Conservation (phyloP, 192 early-diverging fungal species). For the Coemansia sp. region DNA sequence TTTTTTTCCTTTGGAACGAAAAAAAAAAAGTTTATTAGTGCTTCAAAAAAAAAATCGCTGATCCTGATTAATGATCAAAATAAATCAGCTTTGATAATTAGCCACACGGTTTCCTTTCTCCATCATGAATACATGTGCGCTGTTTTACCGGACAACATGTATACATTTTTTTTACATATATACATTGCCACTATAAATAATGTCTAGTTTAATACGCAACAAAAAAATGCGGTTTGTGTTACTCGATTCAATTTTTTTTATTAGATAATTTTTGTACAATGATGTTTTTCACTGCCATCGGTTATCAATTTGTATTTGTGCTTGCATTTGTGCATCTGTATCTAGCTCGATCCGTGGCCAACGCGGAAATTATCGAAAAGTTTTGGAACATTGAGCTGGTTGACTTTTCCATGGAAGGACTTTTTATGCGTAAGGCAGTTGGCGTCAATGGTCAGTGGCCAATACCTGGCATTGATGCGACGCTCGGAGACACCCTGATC, state of each 20-base stretch:
- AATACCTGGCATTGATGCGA: conserved; percentile 44
- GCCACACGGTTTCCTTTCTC: too few relatives aligned
- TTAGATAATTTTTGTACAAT: background rate
- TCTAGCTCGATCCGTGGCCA: background rate
- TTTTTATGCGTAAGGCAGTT: conserved; percentile 61
- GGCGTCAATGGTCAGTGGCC: conserved; percentile 68
- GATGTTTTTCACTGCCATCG: background rate
- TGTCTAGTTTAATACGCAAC: background rate
- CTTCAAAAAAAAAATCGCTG: background rate
- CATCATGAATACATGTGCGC: background rate
- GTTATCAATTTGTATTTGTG: background rate
- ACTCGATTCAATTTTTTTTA: background rate
- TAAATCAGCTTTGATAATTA: too few relatives aligned
- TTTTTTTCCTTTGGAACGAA: background rate
- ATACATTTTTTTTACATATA: background rate
- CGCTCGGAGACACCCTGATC: conserved; percentile 30
- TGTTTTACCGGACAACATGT: background rate
- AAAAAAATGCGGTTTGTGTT: background rate
- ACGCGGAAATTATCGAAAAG: conserved; percentile 51
- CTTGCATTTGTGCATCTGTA: background rate
- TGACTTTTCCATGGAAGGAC: conserved; percentile 58
- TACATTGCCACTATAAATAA: background rate
- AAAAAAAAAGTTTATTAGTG: background rate
- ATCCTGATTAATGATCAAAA: conserved; percentile 10
- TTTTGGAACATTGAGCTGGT: conserved; percentile 65